A percentile compares a stretch with the other conserved stretches of the same genome.
Conservation (phyloP, 2,329 filamentous ascomycete genomes). For the Penicillium polonicum region DNA sequence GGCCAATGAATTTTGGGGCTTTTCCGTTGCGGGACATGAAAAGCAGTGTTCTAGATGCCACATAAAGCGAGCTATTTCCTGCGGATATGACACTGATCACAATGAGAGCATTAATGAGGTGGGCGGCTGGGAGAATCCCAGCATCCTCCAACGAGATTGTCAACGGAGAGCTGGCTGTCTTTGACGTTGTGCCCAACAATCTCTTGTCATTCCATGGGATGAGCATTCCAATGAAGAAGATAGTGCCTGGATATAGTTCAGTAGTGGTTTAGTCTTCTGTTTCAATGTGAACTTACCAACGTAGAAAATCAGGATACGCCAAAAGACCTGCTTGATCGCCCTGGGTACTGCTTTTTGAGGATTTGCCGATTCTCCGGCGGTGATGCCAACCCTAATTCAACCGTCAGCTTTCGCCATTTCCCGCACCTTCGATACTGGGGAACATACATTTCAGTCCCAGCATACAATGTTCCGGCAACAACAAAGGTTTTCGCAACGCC, state of each 20-base stretch:
- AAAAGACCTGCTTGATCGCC: conserved; percentile 44
- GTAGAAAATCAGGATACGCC: conserved; percentile 55
- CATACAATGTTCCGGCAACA: conserved; percentile 35
- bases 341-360: conserved; percentile 47
- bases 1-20: conserved; percentile 67
- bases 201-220: conserved; percentile 67
- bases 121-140: conserved; percentile 69
- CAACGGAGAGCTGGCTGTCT: conserved; percentile 69
- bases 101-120: conserved; percentile 77
- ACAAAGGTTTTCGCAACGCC: conserved; percentile 39
- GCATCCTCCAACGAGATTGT: conserved; percentile 72
- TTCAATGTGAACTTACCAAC: conserved; percentile 45
- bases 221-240: conserved; percentile 72
- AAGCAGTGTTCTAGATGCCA: conserved; percentile 70
- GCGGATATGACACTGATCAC: conserved; percentile 70
- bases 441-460: conserved; percentile 36
- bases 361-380: conserved; percentile 41
- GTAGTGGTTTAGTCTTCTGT: not conserved
- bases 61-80: conserved; percentile 74
- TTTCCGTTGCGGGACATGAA: conserved; percentile 74
- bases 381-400: conserved; percentile 35
- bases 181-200: conserved; percentile 60
- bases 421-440: not conserved
- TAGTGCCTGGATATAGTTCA: conserved; percentile 50
- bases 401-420: conserved; percentile 2